These are phyloP conservation scores for Endocalyx cinctus DNA, from an alignment of 2,329 filamentous ascomycete genomes.

Conservation along the genomic window DNA sequence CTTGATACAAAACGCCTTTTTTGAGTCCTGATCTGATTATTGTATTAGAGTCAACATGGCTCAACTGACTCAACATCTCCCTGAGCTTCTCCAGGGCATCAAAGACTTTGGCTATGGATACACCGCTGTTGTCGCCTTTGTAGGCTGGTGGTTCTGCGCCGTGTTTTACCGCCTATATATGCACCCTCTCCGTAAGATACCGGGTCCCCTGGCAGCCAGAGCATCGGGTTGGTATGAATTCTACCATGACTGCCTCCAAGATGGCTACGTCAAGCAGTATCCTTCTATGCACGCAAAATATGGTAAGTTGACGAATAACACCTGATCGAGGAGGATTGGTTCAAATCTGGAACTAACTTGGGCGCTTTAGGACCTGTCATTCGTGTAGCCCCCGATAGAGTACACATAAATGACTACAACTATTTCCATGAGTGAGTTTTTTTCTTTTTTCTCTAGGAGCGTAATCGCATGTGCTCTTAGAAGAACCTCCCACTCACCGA, in stretches of 20 bases:
- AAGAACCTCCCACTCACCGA: too few relatives aligned
- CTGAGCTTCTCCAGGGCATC: too few relatives aligned
- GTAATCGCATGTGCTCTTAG: too few relatives aligned
- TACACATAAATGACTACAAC: constrained; percentile 8
- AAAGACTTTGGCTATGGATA: too few relatives aligned
- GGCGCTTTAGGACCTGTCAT: constrained; percentile 10
- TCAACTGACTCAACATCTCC: too few relatives aligned
- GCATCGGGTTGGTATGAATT: constrained; percentile 9
- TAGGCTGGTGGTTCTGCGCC: too few relatives aligned
- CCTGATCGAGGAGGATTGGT: not conserved
- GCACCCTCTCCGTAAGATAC: constrained; percentile 7
- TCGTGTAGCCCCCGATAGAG: constrained; percentile 7
- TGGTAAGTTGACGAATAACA: constrained; percentile 1
- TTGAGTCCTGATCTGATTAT: too few relatives aligned
- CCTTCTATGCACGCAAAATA: constrained; percentile 8
- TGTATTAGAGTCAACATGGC: too few relatives aligned
- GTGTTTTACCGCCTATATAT: constrained; percentile 7
- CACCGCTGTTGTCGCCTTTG: too few relatives aligned
- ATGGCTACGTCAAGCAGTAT: constrained; percentile 10
- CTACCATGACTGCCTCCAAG: constrained; percentile 7
- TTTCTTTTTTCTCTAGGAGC: too few relatives aligned
- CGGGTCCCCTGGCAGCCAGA: constrained; percentile 5
- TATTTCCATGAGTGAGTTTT: constrained; percentile 8
- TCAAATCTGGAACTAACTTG: not conserved
- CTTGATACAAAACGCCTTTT: too few relatives aligned